These are phyloP conservation scores for Blastobotrys capitulatus DNA, from an alignment of 1,139 yeast species.

Conservation along the genomic window DNA sequence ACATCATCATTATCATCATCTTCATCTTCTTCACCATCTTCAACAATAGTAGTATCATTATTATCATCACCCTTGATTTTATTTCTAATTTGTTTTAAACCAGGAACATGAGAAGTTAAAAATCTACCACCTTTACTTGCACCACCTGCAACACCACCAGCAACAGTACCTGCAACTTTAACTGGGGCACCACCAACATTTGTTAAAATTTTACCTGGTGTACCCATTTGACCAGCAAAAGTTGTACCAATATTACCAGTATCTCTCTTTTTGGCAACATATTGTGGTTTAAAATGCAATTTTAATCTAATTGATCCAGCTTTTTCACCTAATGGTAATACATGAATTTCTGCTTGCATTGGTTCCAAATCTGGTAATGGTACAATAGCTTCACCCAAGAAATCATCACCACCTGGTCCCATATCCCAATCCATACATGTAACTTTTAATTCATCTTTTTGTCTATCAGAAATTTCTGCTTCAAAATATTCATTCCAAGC, in stretches of 20 bases:
- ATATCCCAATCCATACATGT: conserved; percentile 86
- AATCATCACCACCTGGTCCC: conserved; percentile 79
- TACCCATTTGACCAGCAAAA: conserved; percentile 21
- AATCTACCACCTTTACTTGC: conserved; percentile 38
- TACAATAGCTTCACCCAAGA: conserved; percentile 61
- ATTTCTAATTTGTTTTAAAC: conserved; percentile 19
- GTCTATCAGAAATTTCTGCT: conserved; percentile 52
- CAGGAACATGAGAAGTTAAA: conserved; percentile 14
- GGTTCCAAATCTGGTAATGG: conserved; percentile 59
- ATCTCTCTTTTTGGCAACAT: conserved; percentile 35
- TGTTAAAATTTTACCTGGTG: conserved; percentile 25
- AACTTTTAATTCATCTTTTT: conserved; percentile 52
- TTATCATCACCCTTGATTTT: conserved; percentile 20
- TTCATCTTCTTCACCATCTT: conserved; percentile 6
- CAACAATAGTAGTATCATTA: conserved; percentile 17
- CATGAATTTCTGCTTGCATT: conserved; percentile 46
- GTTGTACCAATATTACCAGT: conserved; percentile 23
- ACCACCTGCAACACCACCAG: conserved; percentile 21
- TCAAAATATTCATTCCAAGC: conserved; percentile 68
- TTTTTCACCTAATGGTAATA: conserved; percentile 44
- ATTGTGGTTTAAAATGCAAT: conserved; percentile 63
- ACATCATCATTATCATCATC: conserved; percentile 4
- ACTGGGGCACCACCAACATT: conserved; percentile 29
- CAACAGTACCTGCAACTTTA: conserved; percentile 22
- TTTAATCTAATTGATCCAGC: conserved; percentile 38